A percentile compares a stretch with the other conserved stretches of the same genome.
phyloP scores from a whole-genome alignment of 2,329 filamentous ascomycete species.

The Samsoniella hepiali region DNA sequence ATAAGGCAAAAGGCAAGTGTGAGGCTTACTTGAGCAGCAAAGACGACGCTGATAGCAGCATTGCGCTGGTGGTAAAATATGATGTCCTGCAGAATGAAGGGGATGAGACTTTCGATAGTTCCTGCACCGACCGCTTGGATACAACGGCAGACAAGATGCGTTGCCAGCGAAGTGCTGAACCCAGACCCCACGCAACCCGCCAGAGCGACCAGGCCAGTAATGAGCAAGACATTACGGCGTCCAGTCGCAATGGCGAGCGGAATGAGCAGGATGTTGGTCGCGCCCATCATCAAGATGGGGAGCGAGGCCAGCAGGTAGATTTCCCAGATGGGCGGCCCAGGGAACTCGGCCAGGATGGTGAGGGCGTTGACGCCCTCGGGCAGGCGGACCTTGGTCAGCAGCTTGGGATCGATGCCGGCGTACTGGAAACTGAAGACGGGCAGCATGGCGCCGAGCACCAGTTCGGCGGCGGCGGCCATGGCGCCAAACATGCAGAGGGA shows the following conservation, averaged over 20 bases:
- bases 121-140: constrained; percentile 37
- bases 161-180: constrained; percentile 28
- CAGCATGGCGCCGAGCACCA: constrained; percentile 30
- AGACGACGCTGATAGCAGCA: constrained; percentile 31
- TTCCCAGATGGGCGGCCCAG: constrained; percentile 30
- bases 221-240: constrained; percentile 34
- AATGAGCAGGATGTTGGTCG: constrained; percentile 36
- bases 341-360: constrained; percentile 29
- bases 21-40: constrained; percentile 25
- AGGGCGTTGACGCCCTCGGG: constrained; percentile 27
- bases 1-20: not conserved
- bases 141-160: constrained; percentile 33
- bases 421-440: constrained; percentile 37
- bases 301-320: constrained; percentile 33
- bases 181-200: constrained; percentile 36
- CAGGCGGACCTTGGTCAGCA: constrained; percentile 28
- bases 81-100: constrained; percentile 38
- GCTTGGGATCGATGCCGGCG: constrained; percentile 31
- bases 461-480: constrained; percentile 17
- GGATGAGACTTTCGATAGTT: constrained; percentile 35
- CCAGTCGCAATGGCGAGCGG: constrained; percentile 37
- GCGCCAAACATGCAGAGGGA: constrained; percentile 32
- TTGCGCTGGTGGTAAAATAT: constrained; percentile 39
- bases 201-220: constrained; percentile 33
- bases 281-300: constrained; percentile 35